These are phyloP conservation scores for slime mould (Dictyostelium discoideum) DNA, from an alignment of 78 protist species.

Conservation along the genomic window dicty_2.7 NC_007090.3:4578501-4579000, in stretches of 20 bases:
- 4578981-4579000: neutral
- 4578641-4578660: neutral
- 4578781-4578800: neutral
- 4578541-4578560: neutral
- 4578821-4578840: neutral
- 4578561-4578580: neutral
- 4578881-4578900: neutral
- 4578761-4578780: neutral
- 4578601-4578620: neutral
- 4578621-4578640: neutral
- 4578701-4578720: neutral
- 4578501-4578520: neutral
- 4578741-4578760: neutral
- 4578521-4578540: neutral
- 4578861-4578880: conserved; percentile 17
- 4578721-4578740: neutral
- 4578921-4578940: neutral
- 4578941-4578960: neutral
- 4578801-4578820: neutral
- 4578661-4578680: neutral
- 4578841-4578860: conserved; percentile 40
- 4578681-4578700: neutral
- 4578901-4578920: too few relatives aligned
- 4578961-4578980: neutral
- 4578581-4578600: neutral